Base-by-base conservation (phyloP, 441 rosid genomes). In the Rhodomyrtus psidioides region DNA sequence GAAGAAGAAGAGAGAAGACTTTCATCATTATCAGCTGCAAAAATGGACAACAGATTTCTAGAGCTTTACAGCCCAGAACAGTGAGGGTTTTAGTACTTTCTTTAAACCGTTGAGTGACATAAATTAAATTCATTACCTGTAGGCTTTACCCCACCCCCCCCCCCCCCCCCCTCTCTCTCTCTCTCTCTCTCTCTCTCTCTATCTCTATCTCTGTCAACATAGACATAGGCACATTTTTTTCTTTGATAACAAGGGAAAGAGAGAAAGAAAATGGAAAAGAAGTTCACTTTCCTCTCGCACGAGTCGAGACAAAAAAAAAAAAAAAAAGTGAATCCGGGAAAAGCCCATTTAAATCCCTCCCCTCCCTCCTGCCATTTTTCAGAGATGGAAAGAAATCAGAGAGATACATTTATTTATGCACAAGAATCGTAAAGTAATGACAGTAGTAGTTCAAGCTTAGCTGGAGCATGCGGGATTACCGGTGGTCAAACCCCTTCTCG, bases 401-500 rank as follows among this genome's bases (percentile, higher is more conserved):
- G n/a, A 13, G 16, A 10, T 4, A 12, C 9, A 70, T 70, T 70
- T 70, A 34, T 70, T 39, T 70, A 70, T 70, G 79, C 49, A 21
- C 79, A 39, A 28, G 82, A 49, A n/a, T 49, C 34, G 23, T 84
- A 65, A 65, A 65, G 79, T 53, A 70, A 24, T 74, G 70, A 34
- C 58, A 34, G 81, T 34, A 62, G 82, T 8, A 65, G 86, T 42
- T 59, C 55, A 12, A n/a, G 65, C 65, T n/a, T 55, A 85, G 86
- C 86, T 85, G 86, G 79, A 74, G 26, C 49, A 30, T 6, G 86
- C 74, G 83, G 62, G 82, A 55, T 85, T 55, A 55, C 83, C 83
- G 86, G 83, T 17, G 58, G 86, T 85, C 86, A 84, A 84, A 84
- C 86, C 53, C 82, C 82, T 54, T 17, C 28, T 7, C 86, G 53